Evolutionary conservation across 169 alveolate genomes (phyloP).

Genomic region (Cryptosporidium tyzzeri): DNA sequence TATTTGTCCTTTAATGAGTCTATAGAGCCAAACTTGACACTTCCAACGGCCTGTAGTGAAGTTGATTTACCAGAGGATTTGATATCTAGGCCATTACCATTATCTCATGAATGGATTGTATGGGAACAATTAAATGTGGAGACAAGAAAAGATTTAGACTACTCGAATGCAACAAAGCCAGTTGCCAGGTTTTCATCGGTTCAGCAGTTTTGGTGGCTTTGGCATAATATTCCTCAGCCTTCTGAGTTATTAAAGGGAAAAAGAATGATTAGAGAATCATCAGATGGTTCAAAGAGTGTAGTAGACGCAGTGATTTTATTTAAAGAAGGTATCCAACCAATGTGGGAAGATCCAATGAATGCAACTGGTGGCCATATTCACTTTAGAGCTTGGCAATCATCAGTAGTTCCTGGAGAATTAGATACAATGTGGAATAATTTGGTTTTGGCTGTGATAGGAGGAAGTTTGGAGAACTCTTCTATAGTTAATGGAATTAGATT

Average conservation of each 20-base stretch:
- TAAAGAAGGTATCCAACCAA: constrained; percentile 87
- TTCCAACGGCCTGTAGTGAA: constrained; percentile 29
- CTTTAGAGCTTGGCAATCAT: constrained; percentile 84
- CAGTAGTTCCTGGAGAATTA: constrained; percentile 80
- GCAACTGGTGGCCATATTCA: constrained; percentile 88
- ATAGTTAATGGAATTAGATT: constrained; percentile 85
- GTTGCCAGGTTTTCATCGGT: constrained; percentile 87
- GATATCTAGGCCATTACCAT: constrained; percentile 78
- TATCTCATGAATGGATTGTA: constrained; percentile 87
- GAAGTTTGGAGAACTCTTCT: constrained; percentile 81
- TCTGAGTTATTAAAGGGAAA: constrained; percentile 80
- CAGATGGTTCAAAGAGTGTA: constrained; percentile 68
- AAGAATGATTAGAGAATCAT: constrained; percentile 65
- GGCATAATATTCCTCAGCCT: constrained; percentile 87
- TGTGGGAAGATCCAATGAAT: constrained; percentile 89
- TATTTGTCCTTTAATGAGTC: constrained; percentile 53
- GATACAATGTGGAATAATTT: constrained; percentile 88
- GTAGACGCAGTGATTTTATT: constrained; percentile 65
- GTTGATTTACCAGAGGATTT: constrained; percentile 35
- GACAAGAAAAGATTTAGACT: constrained; percentile 81
- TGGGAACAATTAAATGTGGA: constrained; percentile 87
- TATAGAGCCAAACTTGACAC: constrained; percentile 36
- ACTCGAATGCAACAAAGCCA: constrained; percentile 87
- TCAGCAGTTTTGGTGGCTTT: constrained; percentile 85
- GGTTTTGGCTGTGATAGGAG: constrained; percentile 85